Base-by-base conservation (phyloP, 148 eudicot species). In the Salicornia ramosissima region DNA sequence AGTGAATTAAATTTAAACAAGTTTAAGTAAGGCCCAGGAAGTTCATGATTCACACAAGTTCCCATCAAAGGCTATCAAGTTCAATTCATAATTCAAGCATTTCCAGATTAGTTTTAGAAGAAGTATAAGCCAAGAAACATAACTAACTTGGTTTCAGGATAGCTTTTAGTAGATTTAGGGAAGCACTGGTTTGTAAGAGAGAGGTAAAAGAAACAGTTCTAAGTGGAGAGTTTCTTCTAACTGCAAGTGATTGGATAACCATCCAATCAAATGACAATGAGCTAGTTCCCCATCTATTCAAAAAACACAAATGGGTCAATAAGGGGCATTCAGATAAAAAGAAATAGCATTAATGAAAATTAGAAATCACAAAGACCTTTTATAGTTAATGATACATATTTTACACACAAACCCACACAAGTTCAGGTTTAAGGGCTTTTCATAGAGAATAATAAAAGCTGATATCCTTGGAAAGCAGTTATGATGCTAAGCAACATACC, bases 401-500 rank as follows among this genome's bases (percentile, higher is more conserved):
- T 26, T 25, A 55, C 3, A 30, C 18, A 9, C 61, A 26, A 56
- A 28, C 8, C 39, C 63, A 58, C 15, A 31, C 40, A 58, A 6
- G 10, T 13, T 58, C 63, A 31, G 11, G 40, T 19, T n/a, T 2
- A 30, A 55, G 1, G 58, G 55, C 24, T 19, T 53, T 24, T 25
- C 11, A 55, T 25, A 55, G 31, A 25, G 0, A 3, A 55, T 14
- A 55, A 0, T 13, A 11, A 55, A 13, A 25, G 18, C 22, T 22
- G 40, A 25, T 24, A 9, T 55, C n/a, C 16, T 36, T 30, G 40
- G 33, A 58, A 18, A 62, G 22, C 55, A 65, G 18, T 19, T 30
- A 13, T 57, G 45, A 61, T 25, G 33, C 33, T 66, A n/a, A 61
- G 47, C 64, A 61, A 15, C 78, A 77, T 81, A 90, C 96, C 90